Percentiles rank a stretch among this genome's conserved stretches.
These are phyloP conservation scores for Colletotrichum tropicale DNA, from an alignment of 2,329 filamentous ascomycete species.

Conservation along the genomic window DNA sequence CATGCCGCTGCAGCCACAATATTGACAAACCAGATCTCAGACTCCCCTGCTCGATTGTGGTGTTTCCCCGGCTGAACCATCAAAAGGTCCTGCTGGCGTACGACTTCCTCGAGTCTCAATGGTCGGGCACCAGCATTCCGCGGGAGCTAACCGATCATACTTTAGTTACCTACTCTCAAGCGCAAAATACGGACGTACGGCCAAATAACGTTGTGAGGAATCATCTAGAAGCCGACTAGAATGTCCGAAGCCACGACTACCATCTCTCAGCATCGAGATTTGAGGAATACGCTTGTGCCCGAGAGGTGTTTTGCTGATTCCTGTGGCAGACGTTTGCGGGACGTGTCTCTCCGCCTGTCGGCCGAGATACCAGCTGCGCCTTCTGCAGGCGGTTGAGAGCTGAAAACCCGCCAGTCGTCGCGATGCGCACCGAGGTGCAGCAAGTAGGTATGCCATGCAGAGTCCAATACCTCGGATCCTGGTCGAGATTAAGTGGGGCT, in stretches of 20 bases:
- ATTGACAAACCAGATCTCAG: background rate
- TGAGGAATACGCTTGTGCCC: background rate
- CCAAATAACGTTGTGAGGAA: background rate
- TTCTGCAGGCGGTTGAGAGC: background rate
- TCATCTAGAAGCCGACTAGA: background rate
- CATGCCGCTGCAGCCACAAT: slow-evolving; percentile 1
- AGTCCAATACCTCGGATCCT: background rate
- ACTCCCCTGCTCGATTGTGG: background rate
- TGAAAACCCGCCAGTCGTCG: background rate
- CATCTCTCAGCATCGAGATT: background rate
- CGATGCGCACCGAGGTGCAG: background rate
- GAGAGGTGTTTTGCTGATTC: background rate
- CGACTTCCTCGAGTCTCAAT: background rate
- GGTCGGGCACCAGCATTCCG: background rate
- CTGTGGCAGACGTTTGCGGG: background rate
- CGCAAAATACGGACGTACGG: background rate
- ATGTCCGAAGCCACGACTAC: background rate
- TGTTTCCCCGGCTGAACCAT: background rate
- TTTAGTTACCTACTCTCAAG: background rate
- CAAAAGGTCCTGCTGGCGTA: background rate
- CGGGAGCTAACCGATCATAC: background rate
- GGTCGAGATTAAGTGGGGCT: background rate
- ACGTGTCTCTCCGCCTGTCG: background rate
- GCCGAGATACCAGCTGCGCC: background rate
- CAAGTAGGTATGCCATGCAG: background rate